Evolutionary conservation across 2,329 filamentous ascomycete genomes (phyloP).

Genomic region (Alternaria solani): DNA sequence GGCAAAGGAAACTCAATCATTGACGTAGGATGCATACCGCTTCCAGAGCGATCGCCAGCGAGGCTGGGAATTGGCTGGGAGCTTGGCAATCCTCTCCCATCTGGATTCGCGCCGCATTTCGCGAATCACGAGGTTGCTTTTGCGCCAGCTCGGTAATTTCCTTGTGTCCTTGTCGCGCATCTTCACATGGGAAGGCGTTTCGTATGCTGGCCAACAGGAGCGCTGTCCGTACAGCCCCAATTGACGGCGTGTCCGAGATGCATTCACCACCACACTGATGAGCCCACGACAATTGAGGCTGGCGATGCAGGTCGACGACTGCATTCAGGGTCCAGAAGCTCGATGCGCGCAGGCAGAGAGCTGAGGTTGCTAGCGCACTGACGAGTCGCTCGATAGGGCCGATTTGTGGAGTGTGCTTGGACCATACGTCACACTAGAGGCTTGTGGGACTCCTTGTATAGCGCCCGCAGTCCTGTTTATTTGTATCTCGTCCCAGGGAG

Average conservation of each 20-base stretch:
- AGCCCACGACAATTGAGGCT: conserved; percentile 21
- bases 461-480: conserved; percentile 30
- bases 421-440: conserved; percentile 26
- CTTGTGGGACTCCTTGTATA: conserved; percentile 23
- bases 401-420: conserved; percentile 25
- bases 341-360: conserved; percentile 9
- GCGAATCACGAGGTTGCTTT: conserved; percentile 17
- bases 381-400: conserved; percentile 17
- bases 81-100: conserved; percentile 19
- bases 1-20: background rate
- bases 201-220: background rate
- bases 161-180: conserved; percentile 11
- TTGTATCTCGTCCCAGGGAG: conserved; percentile 21
- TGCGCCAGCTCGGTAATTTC: conserved; percentile 14
- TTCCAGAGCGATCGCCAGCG: conserved; percentile 20
- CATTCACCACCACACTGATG: conserved; percentile 4
- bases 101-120: conserved; percentile 12
- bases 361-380: conserved; percentile 14
- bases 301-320: conserved; percentile 14
- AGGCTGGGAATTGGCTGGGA: conserved; percentile 17
- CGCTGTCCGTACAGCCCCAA: conserved; percentile 8
- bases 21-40: conserved; percentile 24
- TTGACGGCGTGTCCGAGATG: conserved; percentile 20
- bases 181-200: conserved; percentile 14
- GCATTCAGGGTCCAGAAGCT: conserved; percentile 24